Base-by-base conservation (phyloP, 306 rosid genomes). In the Sicyos baderoa region DNA sequence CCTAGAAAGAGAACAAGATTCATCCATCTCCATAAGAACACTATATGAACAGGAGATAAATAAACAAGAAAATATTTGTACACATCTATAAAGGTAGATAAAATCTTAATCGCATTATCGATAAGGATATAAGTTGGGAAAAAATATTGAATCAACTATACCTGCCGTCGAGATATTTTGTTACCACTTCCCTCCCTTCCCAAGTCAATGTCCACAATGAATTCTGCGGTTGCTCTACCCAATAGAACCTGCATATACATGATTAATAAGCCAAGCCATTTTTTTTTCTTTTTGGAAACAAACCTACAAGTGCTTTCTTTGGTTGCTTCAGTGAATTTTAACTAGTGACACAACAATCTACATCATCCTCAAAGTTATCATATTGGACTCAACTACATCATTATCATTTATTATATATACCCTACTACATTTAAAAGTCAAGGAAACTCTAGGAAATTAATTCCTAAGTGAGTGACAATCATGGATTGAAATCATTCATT, bases 101-200 rank as follows among this genome's bases (percentile, higher is more conserved):
- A 32, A 40, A 40, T 7, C 8, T 22, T 19, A 68, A 59, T 70
- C 9, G 45, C 61, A 9, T 50, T 68, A 54, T 63, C 48, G 55
- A 57, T 55, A 35, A 47, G 40, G 11, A 67, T 55, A 55, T 40
- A 27, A 67, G 2, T 67, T 13, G 6, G 53, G 9, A 9, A 16
- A 67, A 9, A 12, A 48, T 29, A 67, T 7, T 25, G 22, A 48
- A 67, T 54, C 49, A 69, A 67, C 74, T 84, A 45, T 75, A 94
- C 99, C 97, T 94, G 97, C 25, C 85, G 89, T 27, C 99, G 88
- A 78, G 99, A 94, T 77, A 90, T 83, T 82, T 85, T 82, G 61
- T 86, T 90, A 25, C 84, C 77, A 35, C 69, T 63, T n/a, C 94
- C 85, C 73, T 79, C 99, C 77, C 78, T 90, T 75, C 96, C 79